These are phyloP conservation scores for Anisodus tanguticus DNA, from an alignment of 257 asterid species.

Conservation along the genomic window DNA sequence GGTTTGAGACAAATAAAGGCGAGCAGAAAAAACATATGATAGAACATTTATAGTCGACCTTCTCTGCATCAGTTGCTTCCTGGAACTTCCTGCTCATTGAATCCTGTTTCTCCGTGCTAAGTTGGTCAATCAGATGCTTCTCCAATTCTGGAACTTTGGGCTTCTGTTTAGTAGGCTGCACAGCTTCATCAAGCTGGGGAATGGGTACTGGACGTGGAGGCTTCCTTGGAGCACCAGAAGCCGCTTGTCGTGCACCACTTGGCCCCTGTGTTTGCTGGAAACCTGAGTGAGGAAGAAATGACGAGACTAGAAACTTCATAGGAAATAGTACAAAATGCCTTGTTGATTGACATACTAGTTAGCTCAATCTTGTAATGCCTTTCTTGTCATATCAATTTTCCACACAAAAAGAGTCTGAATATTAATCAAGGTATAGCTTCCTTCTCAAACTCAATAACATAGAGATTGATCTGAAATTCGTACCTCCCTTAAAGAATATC, in stretches of 20 bases:
- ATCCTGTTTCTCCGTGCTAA: slow-evolving; percentile 90
- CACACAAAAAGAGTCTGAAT: background rate
- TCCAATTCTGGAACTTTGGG: slow-evolving; percentile 91
- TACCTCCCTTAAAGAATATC: background rate
- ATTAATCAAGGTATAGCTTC: background rate
- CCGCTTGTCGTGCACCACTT: slow-evolving; percentile 50
- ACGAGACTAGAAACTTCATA: slow-evolving; percentile 16
- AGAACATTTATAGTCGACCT: slow-evolving; percentile 45
- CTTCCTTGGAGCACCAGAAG: slow-evolving; percentile 62
- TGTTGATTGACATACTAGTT: background rate
- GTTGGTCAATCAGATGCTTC: slow-evolving; percentile 88
- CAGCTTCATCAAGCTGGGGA: slow-evolving; percentile 64
- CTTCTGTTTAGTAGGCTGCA: slow-evolving; percentile 64
- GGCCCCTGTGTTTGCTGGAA: slow-evolving; percentile 64
- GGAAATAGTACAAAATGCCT: background rate
- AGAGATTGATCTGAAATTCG: slow-evolving; percentile 5
- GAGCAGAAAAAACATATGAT: background rate
- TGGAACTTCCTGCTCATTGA: slow-evolving; percentile 73
- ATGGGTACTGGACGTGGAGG: slow-evolving; percentile 94
- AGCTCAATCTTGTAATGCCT: background rate
- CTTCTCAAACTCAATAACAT: slow-evolving; percentile 16
- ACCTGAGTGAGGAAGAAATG: slow-evolving; percentile 44
- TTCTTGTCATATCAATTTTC: background rate
- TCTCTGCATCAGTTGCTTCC: slow-evolving; percentile 93
- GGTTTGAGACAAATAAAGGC: slow-evolving; percentile 18